Conservation (phyloP, 148 eudicot genomes). For the Salicornia ramosissima region DNA sequence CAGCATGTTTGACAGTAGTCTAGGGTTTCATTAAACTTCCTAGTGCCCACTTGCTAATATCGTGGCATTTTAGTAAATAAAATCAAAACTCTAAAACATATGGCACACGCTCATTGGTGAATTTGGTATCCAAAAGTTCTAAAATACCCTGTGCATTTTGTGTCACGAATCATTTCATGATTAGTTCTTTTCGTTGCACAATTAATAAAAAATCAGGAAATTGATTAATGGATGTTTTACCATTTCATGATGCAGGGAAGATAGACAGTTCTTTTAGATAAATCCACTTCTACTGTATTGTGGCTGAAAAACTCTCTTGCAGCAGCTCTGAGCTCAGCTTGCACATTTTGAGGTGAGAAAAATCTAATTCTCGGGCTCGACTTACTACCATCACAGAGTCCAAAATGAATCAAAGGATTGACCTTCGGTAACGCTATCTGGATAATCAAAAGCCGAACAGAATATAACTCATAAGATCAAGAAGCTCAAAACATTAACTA, state of each 20-base stretch:
- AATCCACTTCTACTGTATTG: conserved; percentile 64
- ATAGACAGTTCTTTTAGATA: conserved; percentile 62
- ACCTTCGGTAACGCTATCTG: conserved; percentile 63
- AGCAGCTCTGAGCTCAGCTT: conserved; percentile 64
- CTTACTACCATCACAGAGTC: conserved; percentile 76
- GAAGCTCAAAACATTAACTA: not conserved
- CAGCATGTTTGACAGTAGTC: not conserved
- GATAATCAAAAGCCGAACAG: conserved; percentile 1
- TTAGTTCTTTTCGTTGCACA: not conserved
- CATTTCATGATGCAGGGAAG: conserved; percentile 69
- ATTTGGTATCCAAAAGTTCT: too few species aligned
- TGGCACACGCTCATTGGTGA: too few species aligned
- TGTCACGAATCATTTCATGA: not conserved
- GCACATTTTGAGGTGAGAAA: conserved; percentile 57
- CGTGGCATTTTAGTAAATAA: too few species aligned
- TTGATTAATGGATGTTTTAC: conserved; percentile 30
- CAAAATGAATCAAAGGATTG: conserved; percentile 79
- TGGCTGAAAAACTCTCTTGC: conserved; percentile 67
- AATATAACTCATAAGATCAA: not conserved
- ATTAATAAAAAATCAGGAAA: not conserved
- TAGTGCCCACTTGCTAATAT: too few species aligned
- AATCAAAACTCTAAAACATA: too few species aligned
- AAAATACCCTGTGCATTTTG: too few species aligned
- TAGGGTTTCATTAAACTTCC: not conserved
- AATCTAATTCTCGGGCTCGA: conserved; percentile 72